Conservation (phyloP, 306 rosid species). For the Lathyrus tuberosus region DNA sequence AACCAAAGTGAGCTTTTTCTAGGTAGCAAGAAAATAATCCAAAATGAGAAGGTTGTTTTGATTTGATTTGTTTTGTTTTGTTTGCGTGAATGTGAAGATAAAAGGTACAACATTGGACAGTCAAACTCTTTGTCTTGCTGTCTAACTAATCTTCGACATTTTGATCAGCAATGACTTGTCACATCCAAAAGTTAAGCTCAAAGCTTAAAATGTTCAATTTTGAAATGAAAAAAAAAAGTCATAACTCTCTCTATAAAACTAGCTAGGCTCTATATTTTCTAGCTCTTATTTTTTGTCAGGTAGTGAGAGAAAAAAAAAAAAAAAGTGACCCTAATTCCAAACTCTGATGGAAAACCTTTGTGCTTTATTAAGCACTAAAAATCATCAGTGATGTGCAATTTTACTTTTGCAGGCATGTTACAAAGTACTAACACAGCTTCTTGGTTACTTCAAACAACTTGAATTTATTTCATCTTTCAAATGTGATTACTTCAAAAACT, state of each 20-base stretch:
- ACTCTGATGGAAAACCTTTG: conserved; percentile 13
- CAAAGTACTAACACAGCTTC: not conserved
- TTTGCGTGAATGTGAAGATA: conserved; percentile 34
- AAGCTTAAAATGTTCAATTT: conserved; percentile 23
- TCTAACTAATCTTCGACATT: conserved; percentile 32
- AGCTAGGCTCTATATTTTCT: conserved; percentile 31
- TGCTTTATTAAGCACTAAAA: conserved; percentile 24
- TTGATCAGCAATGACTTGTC: conserved; percentile 1
- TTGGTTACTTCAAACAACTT: not conserved
- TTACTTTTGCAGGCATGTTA: conserved; percentile 5
- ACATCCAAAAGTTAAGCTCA: conserved; percentile 24
- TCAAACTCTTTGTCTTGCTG: conserved; percentile 43
- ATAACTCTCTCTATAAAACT: conserved; percentile 22
- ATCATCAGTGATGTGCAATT: conserved; percentile 6
- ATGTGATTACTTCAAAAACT: no score
- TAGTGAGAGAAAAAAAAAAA: conserved; percentile 7
- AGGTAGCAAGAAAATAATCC: conserved; percentile 20
- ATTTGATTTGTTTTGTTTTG: not conserved
- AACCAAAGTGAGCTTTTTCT: conserved; percentile 29
- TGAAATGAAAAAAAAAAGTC: conserved; percentile 15
- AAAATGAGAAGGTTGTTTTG: conserved; percentile 27
- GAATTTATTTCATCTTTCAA: not conserved
- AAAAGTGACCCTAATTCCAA: conserved; percentile 10
- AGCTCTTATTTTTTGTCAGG: conserved; percentile 16
- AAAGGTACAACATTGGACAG: conserved; percentile 17